Base-by-base conservation (phyloP, 768 basidiomycete genomes). In the Lactarius tabidus region DNA sequence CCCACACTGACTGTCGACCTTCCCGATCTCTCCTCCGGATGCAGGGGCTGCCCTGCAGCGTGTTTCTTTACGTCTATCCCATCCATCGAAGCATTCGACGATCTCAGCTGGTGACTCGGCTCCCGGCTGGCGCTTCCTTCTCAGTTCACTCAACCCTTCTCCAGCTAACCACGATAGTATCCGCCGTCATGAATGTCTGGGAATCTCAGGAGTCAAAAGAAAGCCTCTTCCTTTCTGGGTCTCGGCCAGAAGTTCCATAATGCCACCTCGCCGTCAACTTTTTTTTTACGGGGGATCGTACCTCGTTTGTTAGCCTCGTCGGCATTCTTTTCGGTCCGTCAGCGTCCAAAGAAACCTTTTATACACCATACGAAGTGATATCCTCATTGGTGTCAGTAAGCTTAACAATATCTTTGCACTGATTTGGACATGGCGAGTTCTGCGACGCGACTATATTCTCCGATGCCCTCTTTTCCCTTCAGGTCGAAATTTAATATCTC, bases 11-110 rank as follows among this genome's bases (percentile, higher is more conserved):
- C 65, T 43, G 23, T 62, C 33, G 60, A 58, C 57, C 55, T 65
- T 65, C 60, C 64, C 64, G 55, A 66, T 66, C 55, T 66, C 60
- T 35, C 59, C 36, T 62, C 51, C 60, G 60, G 65, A 56, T n/a
- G 65, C 55, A 35, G 65, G 65, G 56, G 23, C 29, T n/a, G 56
- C 54, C 57, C 51, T 66, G 57, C 57, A 14, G 65, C 65, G 57
- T 66, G 60, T 62, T 66, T 66, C 51, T 58, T 66, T 66, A 66
- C 65, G 65, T 66, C 48, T 57, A 57, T 54, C 1, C 2, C 65
- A 51, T 54, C 57, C n/a, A 59, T 66, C 51, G 65, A 66, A 66
- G 57, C 60, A 54, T 36, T 62, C 60, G 65, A 45, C 60, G 60
- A 66, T 66, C 65, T 66, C 48, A 62, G 41, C 60, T 54, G n/a